A percentile compares a stretch with the other conserved stretches of the same genome.
Conservation (phyloP, 2,329 filamentous ascomycete genomes). For the Zasmidium citrigriseum region DNA sequence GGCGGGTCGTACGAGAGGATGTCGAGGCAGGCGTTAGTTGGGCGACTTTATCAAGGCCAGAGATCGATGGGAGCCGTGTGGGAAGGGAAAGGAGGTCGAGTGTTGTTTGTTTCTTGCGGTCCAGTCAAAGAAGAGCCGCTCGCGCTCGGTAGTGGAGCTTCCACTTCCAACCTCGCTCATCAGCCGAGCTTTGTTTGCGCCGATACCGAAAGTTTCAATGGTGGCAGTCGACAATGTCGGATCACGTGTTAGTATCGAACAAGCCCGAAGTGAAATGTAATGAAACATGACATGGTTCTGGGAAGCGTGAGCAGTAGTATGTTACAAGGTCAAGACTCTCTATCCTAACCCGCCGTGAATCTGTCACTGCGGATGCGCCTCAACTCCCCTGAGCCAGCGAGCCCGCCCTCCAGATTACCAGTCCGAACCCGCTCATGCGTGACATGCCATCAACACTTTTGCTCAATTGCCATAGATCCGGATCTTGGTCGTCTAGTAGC, state of each 20-base stretch:
- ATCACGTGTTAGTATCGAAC: too few relatives aligned
- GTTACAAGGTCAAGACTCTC: background rate
- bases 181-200: background rate
- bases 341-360: background rate
- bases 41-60: too few relatives aligned
- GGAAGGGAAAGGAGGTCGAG: background rate
- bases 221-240: too few relatives aligned
- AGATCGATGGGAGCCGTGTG: too few relatives aligned
- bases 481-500: constrained; percentile 8
- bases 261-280: too few relatives aligned
- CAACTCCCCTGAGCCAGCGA: background rate
- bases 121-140: background rate
- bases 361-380: background rate
- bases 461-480: constrained; percentile 5
- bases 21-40: background rate
- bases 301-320: too few relatives aligned
- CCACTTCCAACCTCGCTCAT: too few relatives aligned
- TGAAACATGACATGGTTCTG: too few relatives aligned
- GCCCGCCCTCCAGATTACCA: background rate
- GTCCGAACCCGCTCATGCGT: constrained; percentile 1
- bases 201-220: background rate
- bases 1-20: background rate
- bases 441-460: background rate
- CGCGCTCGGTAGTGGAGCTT: background rate
- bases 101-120: background rate